Evolutionary conservation across 768 basidiomycete species (phyloP), one percentile per base, ranked within the genome.

Genomic region (Mycena polygramma): DNA sequence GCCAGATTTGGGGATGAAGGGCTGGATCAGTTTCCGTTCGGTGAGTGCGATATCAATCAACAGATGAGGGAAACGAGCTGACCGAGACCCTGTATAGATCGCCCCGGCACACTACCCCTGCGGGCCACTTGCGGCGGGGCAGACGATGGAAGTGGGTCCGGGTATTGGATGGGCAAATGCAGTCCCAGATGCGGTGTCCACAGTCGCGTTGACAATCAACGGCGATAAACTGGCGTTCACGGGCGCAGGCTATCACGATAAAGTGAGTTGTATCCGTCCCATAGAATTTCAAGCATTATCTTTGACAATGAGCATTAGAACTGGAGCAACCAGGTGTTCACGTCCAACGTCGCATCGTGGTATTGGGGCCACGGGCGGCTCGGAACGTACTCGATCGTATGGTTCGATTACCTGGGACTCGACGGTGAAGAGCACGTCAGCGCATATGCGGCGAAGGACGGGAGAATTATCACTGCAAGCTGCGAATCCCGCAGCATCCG

Each of bases 361-460:
- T 66, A 71, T 57, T 75, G 74, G 72, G 74, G 72, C 48, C 74
- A 75, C 66, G 75, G 70, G 14, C 60, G 75, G 9, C 22, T 74
- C 20, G 75, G 73, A 7, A 58, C 70, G 3, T 75, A 75, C 53
- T 75, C 75, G 46, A 41, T 75, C 48, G 75, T 75, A 8, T 75
- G 73, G 73, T 74, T 73, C 68, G 68, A 71, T 22, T 36, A 48
- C 37, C 57, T 73, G n/a, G 71, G 60, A 14, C 24, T 35, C 19
- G 59, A 59, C 36, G 73, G 73, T 9, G 52, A 43, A 11, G 66
- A 69, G 20, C 36, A 59, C 14, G 46, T 66, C 57, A 72, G 68
- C 66, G 70, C 64, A 1, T 75, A 74, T 30, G 70, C 63, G 22
- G 46, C 74, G 6, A 35, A 67, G 52, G 52, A 75, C 41, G 61